Evolutionary conservation across 129 eudicot species (phyloP), one percentile per base, ranked within the genome.

Genomic region (Artemisia argyi): DNA sequence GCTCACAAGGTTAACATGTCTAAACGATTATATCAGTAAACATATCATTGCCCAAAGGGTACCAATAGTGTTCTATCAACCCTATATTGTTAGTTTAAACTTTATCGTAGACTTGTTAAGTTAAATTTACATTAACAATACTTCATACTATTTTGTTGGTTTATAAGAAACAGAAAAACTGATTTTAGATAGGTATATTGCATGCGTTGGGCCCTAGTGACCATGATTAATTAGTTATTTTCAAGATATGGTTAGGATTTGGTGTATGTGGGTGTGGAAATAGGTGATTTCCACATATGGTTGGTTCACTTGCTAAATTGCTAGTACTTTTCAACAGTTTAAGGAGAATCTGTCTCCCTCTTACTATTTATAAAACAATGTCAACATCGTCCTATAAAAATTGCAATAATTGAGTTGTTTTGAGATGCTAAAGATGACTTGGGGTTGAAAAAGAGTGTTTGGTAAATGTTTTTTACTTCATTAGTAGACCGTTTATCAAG

Each of bases 161-260:
- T 35, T 10, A 16, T 16, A 2, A 39, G 1, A 39, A 39, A 39
- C 17, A 71, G 63, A 52, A 63, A 10, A 11, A 63, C 46, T 64
- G 19, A 30, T 61, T 61, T 73, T 73, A 22, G 55, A 61, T 35
- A 51, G 39, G 71, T 51, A 61, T 54, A 35, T 35, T 39, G 39
- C 48, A 47, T 44, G 59, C 1, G 66, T 20, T 48, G 58, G 58
- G 51, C 62, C 62, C 75, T 32, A 17, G 58, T 49, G 70, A 61
- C 56, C 22, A 42, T 52, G 56, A 69, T 24, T 19, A 10, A 20
- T 77, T 50, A 69, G 63, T 69, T 28, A 60, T 49, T 50, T 59
- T 28, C 57, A 30, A 61, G 59, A 11, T 69, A 26, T 69, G 76
- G 81, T 69, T 61, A 69, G 76, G 70, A 44, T 67, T 75, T 61